These are phyloP conservation scores for Alternaria sp. DNA, from an alignment of 2,329 filamentous ascomycete genomes.

Conservation along the genomic window DNA sequence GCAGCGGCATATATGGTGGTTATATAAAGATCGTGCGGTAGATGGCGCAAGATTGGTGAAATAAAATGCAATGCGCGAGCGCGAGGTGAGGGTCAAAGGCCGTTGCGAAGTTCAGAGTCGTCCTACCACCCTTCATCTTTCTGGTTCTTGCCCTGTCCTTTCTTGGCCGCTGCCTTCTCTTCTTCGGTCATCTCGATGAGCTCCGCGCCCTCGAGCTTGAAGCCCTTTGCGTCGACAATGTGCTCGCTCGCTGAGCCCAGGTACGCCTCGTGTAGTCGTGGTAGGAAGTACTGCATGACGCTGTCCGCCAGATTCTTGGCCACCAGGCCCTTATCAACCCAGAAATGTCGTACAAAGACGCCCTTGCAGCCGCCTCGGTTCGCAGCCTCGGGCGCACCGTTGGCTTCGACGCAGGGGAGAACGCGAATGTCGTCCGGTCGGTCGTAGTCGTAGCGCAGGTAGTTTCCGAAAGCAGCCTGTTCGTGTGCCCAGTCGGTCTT, in stretches of 20 bases:
- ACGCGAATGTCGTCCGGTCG: constrained; percentile 47
- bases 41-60: background rate
- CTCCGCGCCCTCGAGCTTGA: constrained; percentile 41
- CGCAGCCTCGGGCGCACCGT: constrained; percentile 45
- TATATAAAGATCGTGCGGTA: background rate
- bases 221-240: constrained; percentile 46
- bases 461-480: constrained; percentile 49
- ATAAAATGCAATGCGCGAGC: background rate
- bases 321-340: constrained; percentile 45
- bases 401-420: constrained; percentile 48
- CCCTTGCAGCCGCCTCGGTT: constrained; percentile 46
- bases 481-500: constrained; percentile 47
- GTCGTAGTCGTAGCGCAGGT: constrained; percentile 48
- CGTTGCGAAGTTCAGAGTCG: background rate
- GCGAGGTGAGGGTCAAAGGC: background rate
- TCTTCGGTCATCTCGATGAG: constrained; percentile 39
- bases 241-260: constrained; percentile 34
- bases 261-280: constrained; percentile 42
- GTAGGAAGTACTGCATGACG: constrained; percentile 48
- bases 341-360: constrained; percentile 49
- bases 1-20: background rate
- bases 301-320: constrained; percentile 40
- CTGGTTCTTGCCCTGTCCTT: constrained; percentile 36
- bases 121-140: constrained; percentile 45
- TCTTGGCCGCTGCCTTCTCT: constrained; percentile 35